Percentiles rank a stretch among this genome's conserved stretches.
Conservation (phyloP, 163 green algal species). For the Chlorella variabilis region DNA sequence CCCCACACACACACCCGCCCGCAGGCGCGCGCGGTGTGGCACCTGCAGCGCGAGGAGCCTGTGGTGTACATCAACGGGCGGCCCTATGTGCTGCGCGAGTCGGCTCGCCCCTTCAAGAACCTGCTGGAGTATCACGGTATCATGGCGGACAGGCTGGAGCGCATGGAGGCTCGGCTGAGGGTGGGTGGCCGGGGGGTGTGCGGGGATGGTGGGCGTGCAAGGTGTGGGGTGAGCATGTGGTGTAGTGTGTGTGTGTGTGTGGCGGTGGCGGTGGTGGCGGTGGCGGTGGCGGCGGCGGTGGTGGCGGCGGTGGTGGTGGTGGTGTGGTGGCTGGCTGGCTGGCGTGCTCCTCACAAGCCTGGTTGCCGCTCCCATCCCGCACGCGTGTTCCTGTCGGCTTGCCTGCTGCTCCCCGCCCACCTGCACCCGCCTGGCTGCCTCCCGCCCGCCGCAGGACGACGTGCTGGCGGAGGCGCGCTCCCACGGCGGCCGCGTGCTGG, state of each 20-base stretch:
- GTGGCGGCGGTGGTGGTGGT: too few species aligned
- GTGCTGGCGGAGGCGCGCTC: conserved; percentile 49
- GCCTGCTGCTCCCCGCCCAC: not conserved
- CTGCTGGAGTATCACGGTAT: conserved; percentile 94
- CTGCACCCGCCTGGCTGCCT: not conserved
- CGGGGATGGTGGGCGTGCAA: too few species aligned
- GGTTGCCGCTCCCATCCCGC: not conserved
- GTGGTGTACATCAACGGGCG: conserved; percentile 93
- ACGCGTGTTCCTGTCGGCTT: too few species aligned
- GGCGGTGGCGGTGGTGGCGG: too few species aligned
- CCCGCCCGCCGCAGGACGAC: conserved; percentile 42
- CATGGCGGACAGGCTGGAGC: conserved; percentile 76
- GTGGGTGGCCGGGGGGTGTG: conserved; percentile 72
- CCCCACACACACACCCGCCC: too few species aligned
- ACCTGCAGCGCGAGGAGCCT: conserved; percentile 96
- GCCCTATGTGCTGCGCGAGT: conserved; percentile 92
- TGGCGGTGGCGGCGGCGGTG: too few species aligned
- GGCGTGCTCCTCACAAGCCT: too few species aligned
- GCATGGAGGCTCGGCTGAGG: conserved; percentile 92
- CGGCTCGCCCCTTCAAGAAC: conserved; percentile 89
- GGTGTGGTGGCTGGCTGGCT: too few species aligned
- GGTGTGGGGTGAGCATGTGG: too few species aligned
- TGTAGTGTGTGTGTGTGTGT: not conserved
- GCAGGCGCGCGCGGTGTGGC: conserved; percentile 73
- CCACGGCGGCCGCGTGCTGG: conserved; percentile 74